Evolutionary conservation across 2,329 filamentous ascomycete genomes (phyloP), one percentile per base, ranked within the genome.

Genomic region (Beauveria bassiana): DNA sequence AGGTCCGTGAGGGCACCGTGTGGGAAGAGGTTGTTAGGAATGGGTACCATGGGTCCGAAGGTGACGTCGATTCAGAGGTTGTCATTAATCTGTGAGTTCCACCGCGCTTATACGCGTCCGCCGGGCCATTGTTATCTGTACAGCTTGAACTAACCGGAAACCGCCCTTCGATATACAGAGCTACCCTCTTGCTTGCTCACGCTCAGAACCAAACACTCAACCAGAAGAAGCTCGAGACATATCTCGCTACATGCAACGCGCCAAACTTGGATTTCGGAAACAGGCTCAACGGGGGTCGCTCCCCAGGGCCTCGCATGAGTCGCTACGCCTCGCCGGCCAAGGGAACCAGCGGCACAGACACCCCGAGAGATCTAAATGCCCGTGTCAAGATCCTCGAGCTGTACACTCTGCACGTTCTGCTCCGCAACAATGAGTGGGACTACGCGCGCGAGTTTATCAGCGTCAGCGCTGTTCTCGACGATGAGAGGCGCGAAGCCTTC

Each of bases 401-500:
- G 9, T 99, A 97, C 73, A 96, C 92, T 1, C 82, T 99, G 5
- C 95, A 99, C 71, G 91, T 98, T 8, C 84, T 99, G n/a, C 86
- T 93, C 5, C 84, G 91, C 59, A 98, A 97, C 68, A 87, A 91
- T 61, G 92, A 98, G 75, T 99, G 95, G 95, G 91, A 96, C 62
- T 97, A 97, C 69, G 91, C 95, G 4, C 85, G 86, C 63, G 90
- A 96, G 68, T 98, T 98, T 73, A 96, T 98, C 70, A 86, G 82
- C 69, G 85, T 91, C 70, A 95, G 87, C 72, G 87, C 93, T 52
- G 86, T 96, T 28, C 81, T 99, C 1, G 93, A 98, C 72, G 93
- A 97, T 58, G 95, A 98, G 76, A 85, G 91, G 50, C 86, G 91
- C 65, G 91, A 98, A 68, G 87, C 90, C 0, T 97, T 98, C 72